Evolutionary conservation across 352 stramenopile genomes (phyloP), one percentile per base, ranked within the genome.

Genomic region (Phytopythium mirpurense): DNA sequence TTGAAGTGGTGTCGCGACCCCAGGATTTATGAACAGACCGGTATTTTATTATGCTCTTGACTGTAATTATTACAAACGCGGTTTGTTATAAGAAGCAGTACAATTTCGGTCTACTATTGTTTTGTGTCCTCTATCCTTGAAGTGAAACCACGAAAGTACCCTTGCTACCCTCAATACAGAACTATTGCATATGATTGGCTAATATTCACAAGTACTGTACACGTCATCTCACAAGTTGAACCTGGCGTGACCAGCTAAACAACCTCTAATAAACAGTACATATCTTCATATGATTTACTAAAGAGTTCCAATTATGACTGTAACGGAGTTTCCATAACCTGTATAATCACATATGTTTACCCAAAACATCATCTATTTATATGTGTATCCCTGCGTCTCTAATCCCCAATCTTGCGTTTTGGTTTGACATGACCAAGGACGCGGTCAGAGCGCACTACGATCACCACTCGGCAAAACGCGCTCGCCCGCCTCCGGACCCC

Each of bases 1-100:
- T 24, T 59, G 35, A 57, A 62, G 54, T 60, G 63, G 36, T 21
- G 5, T 7, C 10, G n/a, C 7, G 29, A 32, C 29, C 29, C 9
- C 29, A 10, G 29, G 5, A 32, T 32, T 32, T 32, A 10, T 32
- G 9, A 9, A 32, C 29, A 9, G 29, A 9, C 29, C 9, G 5
- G 5, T 32, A 32, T 10, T 32, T 32, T 32, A 32, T 10, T 32
- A 32, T 10, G 9, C 29, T 9, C 5, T n/a, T n/a, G n/a, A n/a
- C n/a, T n/a, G n/a, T n/a, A n/a, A n/a, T n/a, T n/a, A n/a, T n/a
- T n/a, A n/a, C n/a, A n/a, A n/a, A n/a, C n/a, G n/a, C n/a, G n/a
- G n/a, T n/a, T n/a, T n/a, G n/a, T n/a, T n/a, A n/a, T n/a, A n/a
- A n/a, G n/a, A n/a, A n/a, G n/a, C n/a, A n/a, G n/a, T n/a, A n/a